Evolutionary conservation across 768 basidiomycete genomes (phyloP).

Genomic region (Astraeus odoratus): DNA sequence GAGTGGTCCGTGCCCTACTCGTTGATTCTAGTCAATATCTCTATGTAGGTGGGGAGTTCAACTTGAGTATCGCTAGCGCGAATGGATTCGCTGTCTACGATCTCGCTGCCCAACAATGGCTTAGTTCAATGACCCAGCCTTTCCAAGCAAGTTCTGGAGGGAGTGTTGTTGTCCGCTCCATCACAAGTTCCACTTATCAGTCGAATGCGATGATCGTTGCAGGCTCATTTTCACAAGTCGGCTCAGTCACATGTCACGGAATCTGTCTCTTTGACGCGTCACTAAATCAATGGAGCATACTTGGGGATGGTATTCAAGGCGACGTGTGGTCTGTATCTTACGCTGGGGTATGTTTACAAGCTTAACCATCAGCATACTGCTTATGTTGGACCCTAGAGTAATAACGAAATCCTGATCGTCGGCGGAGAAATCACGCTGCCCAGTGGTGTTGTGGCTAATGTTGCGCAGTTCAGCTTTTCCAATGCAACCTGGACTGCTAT

Average conservation of each 20-base stretch:
- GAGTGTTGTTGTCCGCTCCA: slow-evolving; percentile 60
- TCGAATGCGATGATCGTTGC: slow-evolving; percentile 68
- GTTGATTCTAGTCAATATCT: slow-evolving; percentile 57
- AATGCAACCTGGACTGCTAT: slow-evolving; percentile 72
- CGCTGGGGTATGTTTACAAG: slow-evolving; percentile 56
- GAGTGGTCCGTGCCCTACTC: slow-evolving; percentile 69
- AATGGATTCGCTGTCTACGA: slow-evolving; percentile 81
- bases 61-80: slow-evolving; percentile 43
- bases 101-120: slow-evolving; percentile 58
- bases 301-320: slow-evolving; percentile 78
- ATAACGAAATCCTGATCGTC: slow-evolving; percentile 67
- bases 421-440: slow-evolving; percentile 71
- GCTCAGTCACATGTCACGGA: slow-evolving; percentile 63
- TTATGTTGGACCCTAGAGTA: slow-evolving; percentile 35
- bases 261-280: slow-evolving; percentile 71
- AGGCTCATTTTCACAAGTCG: slow-evolving; percentile 81
- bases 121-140: slow-evolving; percentile 47
- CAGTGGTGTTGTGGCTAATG: slow-evolving; percentile 58
- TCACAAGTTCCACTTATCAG: slow-evolving; percentile 56
- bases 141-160: slow-evolving; percentile 51
- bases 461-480: slow-evolving; percentile 63
- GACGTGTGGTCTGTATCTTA: slow-evolving; percentile 74
- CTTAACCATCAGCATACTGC: not conserved
- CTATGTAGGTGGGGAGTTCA: slow-evolving; percentile 84
- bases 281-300: slow-evolving; percentile 68